These are phyloP conservation scores for Gardenia jasminoides DNA, from an alignment of 257 asterid species.

Conservation along the genomic window DNA sequence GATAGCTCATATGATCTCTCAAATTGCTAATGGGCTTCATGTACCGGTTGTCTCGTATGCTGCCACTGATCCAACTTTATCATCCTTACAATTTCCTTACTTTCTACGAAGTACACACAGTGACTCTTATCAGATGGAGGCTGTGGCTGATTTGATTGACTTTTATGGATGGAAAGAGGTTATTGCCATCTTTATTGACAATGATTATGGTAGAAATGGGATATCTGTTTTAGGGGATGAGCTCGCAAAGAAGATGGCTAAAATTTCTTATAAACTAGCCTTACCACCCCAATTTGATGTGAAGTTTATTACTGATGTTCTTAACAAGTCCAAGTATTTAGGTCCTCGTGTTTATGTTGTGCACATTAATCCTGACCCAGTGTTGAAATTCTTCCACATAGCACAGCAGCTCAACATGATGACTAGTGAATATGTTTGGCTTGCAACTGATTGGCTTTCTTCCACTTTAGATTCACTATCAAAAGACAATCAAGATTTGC, in stretches of 20 bases:
- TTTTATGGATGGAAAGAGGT: slow-evolving; percentile 80
- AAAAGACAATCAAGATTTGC: slow-evolving; percentile 19
- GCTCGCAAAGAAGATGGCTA: slow-evolving; percentile 52
- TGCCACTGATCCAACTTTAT: slow-evolving; percentile 85
- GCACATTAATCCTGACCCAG: slow-evolving; percentile 53
- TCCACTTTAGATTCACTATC: slow-evolving; percentile 54
- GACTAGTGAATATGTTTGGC: slow-evolving; percentile 72
- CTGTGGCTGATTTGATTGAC: slow-evolving; percentile 59
- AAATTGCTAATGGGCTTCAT: slow-evolving; percentile 64
- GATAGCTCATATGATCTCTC: slow-evolving; percentile 68
- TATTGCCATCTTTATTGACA: slow-evolving; percentile 59
- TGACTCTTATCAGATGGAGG: slow-evolving; percentile 73
- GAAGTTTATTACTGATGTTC: slow-evolving; percentile 50
- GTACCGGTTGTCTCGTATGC: slow-evolving; percentile 81
- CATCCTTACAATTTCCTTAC: slow-evolving; percentile 73
- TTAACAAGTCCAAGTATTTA: slow-evolving; percentile 52
- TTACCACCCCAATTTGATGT: slow-evolving; percentile 40
- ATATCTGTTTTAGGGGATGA: slow-evolving; percentile 62
- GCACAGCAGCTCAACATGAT: slow-evolving; percentile 70
- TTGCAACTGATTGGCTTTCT: slow-evolving; percentile 84
- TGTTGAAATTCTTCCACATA: slow-evolving; percentile 41
- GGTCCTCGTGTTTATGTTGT: slow-evolving; percentile 72
- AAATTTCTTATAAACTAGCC: slow-evolving; percentile 57
- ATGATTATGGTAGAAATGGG: slow-evolving; percentile 85
- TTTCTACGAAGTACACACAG: slow-evolving; percentile 77